A percentile compares a stretch with the other conserved stretches of the same genome.
Evolutionary conservation across 78 protist genomes (phyloP).

Genomic region (Bodo saltans): DNA sequence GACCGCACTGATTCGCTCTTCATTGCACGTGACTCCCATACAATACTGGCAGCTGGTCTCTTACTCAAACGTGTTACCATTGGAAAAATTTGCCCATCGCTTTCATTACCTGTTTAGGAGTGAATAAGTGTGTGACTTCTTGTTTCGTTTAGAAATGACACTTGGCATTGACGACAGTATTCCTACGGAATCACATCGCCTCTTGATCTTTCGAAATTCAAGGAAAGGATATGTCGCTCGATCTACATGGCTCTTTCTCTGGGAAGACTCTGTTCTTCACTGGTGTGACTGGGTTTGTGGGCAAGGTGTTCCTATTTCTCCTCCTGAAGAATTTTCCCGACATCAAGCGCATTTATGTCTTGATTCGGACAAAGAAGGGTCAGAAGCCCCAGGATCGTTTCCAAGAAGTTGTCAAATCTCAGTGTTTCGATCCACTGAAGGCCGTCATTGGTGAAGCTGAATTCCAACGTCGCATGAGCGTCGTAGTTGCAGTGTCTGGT

Average conservation of each 20-base stretch:
- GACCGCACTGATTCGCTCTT: too few relatives aligned
- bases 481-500: constrained; percentile 57
- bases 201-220: too few relatives aligned
- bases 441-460: constrained; percentile 33
- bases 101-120: too few relatives aligned
- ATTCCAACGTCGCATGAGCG: constrained; percentile 12
- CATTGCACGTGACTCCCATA: too few relatives aligned
- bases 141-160: too few relatives aligned
- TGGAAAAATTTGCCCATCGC: too few relatives aligned
- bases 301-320: constrained; percentile 68
- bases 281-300: constrained; percentile 81
- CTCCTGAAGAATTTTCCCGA: constrained; percentile 53
- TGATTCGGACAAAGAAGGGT: constrained; percentile 35
- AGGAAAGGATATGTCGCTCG: too few relatives aligned
- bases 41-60: too few relatives aligned
- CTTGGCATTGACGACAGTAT: too few relatives aligned
- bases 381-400: constrained; percentile 38
- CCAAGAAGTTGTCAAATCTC: constrained; percentile 51
- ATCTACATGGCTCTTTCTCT: neutral
- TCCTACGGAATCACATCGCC: too few relatives aligned
- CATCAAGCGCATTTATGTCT: neutral
- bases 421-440: constrained; percentile 36
- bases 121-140: too few relatives aligned
- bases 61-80: too few relatives aligned
- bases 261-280: constrained; percentile 61